Conservation (phyloP, 176 grass and related monocot genomes). For the Cenchrus americanus region DNA sequence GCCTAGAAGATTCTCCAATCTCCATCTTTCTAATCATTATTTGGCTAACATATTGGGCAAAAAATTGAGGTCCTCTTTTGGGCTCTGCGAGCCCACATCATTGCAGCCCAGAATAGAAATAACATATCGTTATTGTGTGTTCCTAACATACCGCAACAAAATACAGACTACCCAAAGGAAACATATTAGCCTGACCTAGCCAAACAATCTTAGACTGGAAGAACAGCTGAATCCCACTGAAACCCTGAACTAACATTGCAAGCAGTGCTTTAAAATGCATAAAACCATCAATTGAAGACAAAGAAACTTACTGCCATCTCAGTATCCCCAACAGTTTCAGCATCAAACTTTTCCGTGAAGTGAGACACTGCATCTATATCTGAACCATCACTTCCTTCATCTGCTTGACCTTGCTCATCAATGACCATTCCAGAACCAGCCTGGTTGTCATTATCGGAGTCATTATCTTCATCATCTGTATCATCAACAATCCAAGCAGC, state of each 20-base stretch:
- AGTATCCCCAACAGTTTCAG: conserved; percentile 68
- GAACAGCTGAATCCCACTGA: neutral
- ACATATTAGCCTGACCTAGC: neutral
- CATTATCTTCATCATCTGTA: conserved; percentile 65
- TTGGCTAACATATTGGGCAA: neutral
- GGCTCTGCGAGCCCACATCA: neutral
- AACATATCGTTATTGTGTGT: neutral
- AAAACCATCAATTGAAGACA: conserved; percentile 29
- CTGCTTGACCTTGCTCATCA: conserved; percentile 58
- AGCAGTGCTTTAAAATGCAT: conserved; percentile 23
- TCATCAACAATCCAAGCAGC: conserved; percentile 96
- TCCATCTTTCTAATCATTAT: neutral
- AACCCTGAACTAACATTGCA: conserved; percentile 2
- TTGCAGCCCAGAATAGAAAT: neutral
- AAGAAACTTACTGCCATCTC: conserved; percentile 90
- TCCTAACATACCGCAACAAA: neutral
- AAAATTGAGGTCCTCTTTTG: neutral
- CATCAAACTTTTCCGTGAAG: conserved; percentile 73
- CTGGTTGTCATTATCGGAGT: conserved; percentile 58
- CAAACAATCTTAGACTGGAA: neutral
- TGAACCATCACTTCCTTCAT: conserved; percentile 50
- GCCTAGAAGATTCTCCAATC: neutral
- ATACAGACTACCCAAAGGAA: neutral
- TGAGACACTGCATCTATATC: conserved; percentile 68
- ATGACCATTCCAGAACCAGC: conserved; percentile 74